Evolutionary conservation across 306 rosid genomes (phyloP).

Genomic region (Vicia villosa): DNA sequence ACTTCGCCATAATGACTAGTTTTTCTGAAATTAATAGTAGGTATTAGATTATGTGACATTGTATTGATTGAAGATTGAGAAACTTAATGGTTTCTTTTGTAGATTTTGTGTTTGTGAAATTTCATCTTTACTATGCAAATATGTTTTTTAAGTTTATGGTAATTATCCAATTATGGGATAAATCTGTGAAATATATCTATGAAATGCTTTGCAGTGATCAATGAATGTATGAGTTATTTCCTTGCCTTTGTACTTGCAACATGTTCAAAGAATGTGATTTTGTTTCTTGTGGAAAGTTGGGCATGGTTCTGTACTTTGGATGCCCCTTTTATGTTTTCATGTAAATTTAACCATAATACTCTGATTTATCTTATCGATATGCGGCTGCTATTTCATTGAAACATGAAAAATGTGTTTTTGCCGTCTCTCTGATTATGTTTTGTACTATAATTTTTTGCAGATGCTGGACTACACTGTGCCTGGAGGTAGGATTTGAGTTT

Average conservation of each 20-base stretch:
- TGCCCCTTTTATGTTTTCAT: neutral
- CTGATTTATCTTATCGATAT: neutral
- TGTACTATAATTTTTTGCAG: constrained; percentile 37
- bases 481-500: constrained; percentile 61
- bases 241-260: neutral
- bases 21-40: neutral
- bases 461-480: constrained; percentile 97
- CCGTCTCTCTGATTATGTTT: constrained; percentile 23
- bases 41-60: neutral
- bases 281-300: constrained; percentile 27
- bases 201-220: neutral
- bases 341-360: constrained; percentile 6
- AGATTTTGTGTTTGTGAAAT: constrained; percentile 3
- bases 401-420: neutral
- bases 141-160: neutral
- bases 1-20: too few species aligned
- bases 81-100: neutral
- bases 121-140: neutral
- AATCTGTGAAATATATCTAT: neutral
- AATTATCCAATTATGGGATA: neutral
- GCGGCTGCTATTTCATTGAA: neutral
- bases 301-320: constrained; percentile 8
- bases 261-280: constrained; percentile 3
- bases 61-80: neutral
- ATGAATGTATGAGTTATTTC: neutral